phyloP scores from a whole-genome alignment of 129 eudicot species.

The Kitagawia praeruptora region DNA sequence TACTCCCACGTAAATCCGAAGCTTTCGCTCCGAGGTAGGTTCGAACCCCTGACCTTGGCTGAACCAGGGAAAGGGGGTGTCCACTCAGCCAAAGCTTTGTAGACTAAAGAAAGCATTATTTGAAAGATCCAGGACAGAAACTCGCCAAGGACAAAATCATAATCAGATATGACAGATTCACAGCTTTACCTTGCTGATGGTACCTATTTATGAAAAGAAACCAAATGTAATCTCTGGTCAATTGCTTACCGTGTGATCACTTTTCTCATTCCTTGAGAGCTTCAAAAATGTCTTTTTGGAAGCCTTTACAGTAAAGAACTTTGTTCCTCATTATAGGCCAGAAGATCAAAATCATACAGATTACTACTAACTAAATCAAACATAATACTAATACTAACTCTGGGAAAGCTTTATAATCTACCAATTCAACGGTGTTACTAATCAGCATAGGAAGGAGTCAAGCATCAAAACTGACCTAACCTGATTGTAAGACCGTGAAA shows the following conservation, averaged over 20 bases:
- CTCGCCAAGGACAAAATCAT: not conserved
- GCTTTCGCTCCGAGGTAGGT: too few relatives aligned
- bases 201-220: not conserved
- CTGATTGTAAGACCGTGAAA: not conserved
- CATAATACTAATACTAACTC: too few relatives aligned
- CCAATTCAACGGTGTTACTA: not conserved
- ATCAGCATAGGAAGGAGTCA: not conserved
- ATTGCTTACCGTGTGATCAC: not conserved
- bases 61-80: too few relatives aligned
- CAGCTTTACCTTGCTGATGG: not conserved
- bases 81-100: too few relatives aligned
- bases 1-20: too few relatives aligned
- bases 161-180: not conserved
- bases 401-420: not conserved
- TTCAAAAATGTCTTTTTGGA: not conserved
- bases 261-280: not conserved
- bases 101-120: not conserved
- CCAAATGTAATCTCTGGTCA: not conserved
- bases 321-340: not conserved
- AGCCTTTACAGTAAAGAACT: not conserved
- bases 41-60: too few relatives aligned
- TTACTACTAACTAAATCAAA: not conserved
- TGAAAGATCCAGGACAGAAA: not conserved
- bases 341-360: not conserved
- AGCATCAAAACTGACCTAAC: not conserved